A percentile compares a stretch with the other conserved stretches of the same genome.
Evolutionary conservation across 2,329 filamentous ascomycete species (phyloP).

Genomic region (Macrophomina phaseolina): DNA sequence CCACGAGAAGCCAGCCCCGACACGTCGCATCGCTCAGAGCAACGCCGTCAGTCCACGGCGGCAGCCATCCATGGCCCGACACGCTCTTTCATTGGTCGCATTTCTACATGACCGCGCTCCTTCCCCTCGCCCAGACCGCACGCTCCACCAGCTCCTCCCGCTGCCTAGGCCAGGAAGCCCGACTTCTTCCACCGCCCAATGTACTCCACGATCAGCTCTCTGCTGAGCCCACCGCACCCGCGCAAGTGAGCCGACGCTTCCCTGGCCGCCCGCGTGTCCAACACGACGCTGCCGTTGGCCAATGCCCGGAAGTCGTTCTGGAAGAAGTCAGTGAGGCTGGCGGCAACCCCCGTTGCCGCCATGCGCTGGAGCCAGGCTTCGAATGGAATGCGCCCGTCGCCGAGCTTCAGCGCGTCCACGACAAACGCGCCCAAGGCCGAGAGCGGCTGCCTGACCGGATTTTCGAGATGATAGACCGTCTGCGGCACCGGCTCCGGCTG

Average conservation of each 20-base stretch:
- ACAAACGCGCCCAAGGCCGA: not conserved
- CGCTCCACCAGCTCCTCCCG: too few species aligned
- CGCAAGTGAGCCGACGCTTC: not conserved
- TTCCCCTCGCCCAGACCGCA: too few species aligned
- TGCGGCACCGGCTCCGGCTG: not conserved
- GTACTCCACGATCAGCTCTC: not conserved
- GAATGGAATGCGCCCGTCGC: not conserved
- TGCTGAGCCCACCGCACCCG: not conserved
- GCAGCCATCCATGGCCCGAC: too few species aligned
- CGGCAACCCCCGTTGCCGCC: not conserved
- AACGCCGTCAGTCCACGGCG: too few species aligned
- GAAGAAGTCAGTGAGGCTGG: not conserved
- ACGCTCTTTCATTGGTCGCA: too few species aligned
- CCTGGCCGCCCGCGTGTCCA: not conserved
- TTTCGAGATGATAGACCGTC: conserved; percentile 28
- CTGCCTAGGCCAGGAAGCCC: not conserved
- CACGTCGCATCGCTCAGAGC: too few species aligned
- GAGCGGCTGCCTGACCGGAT: conserved; percentile 28
- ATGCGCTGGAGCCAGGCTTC: not conserved
- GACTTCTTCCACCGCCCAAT: not conserved
- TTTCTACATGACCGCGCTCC: too few species aligned
- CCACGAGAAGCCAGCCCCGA: too few species aligned
- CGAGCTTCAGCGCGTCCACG: not conserved
- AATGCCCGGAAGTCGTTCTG: not conserved
- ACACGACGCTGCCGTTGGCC: not conserved